A percentile compares a stretch with the other conserved stretches of the same genome.
Conservation (phyloP, 495 filamentous ascomycete genomes). For the Podospora pseudoanserina region DNA sequence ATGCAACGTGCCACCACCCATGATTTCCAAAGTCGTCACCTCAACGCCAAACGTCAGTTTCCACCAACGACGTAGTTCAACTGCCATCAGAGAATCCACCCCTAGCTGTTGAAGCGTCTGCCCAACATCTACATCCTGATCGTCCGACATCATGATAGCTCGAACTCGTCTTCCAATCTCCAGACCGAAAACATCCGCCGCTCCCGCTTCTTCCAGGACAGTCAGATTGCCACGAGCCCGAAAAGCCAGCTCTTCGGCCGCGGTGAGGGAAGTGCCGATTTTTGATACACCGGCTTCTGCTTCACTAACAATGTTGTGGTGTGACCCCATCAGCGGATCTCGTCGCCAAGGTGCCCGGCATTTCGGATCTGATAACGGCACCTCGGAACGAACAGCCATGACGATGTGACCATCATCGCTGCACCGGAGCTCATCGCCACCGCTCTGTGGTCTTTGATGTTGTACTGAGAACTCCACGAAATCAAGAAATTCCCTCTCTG, state of each 20-base stretch:
- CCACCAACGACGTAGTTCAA: slow-evolving; percentile 37
- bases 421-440: neutral
- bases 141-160: slow-evolving; percentile 31
- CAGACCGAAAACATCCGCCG: neutral
- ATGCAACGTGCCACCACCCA: neutral
- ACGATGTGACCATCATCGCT: neutral
- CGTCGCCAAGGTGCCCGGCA: neutral
- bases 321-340: neutral
- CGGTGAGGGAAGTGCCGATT: neutral
- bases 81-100: slow-evolving; percentile 46
- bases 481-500: neutral
- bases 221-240: neutral
- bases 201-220: neutral
- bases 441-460: neutral
- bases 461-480: neutral
- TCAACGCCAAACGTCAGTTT: neutral
- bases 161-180: slow-evolving; percentile 22
- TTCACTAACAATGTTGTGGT: neutral
- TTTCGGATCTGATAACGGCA: neutral
- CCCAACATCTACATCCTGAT: slow-evolving; percentile 27
- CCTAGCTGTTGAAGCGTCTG: slow-evolving; percentile 32
- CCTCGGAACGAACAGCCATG: neutral
- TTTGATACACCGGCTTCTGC: neutral
- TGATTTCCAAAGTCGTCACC: neutral
- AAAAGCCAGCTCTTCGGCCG: neutral